Evolutionary conservation across 2,329 filamentous ascomycete species (phyloP).

Genomic region (Zalaria obscura): DNA sequence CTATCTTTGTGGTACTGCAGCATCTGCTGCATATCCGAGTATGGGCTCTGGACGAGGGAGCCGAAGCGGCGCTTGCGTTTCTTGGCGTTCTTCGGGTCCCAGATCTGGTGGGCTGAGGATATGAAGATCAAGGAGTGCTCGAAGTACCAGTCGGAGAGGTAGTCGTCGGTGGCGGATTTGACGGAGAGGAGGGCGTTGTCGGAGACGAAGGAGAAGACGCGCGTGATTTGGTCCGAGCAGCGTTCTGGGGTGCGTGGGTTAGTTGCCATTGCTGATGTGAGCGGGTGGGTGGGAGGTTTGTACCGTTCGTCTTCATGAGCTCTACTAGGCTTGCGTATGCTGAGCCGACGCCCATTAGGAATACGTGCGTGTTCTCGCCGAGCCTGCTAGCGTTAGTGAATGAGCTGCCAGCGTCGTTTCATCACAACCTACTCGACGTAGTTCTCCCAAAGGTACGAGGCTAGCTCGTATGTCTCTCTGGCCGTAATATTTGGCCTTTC

Average conservation of each 20-base stretch:
- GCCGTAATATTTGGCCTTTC: conserved; percentile 27
- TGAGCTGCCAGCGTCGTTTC: not conserved
- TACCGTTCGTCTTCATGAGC: conserved; percentile 53
- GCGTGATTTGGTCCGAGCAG: conserved; percentile 53
- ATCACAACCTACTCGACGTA: conserved; percentile 55
- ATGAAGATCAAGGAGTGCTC: conserved; percentile 70
- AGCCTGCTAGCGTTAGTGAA: conserved; percentile 29
- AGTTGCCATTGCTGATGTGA: not conserved
- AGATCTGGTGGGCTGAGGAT: conserved; percentile 59
- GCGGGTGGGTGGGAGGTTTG: conserved; percentile 1
- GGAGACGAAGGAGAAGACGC: conserved; percentile 69
- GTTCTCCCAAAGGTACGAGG: conserved; percentile 91
- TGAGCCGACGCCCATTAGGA: conserved; percentile 80
- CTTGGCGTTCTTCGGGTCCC: conserved; percentile 45
- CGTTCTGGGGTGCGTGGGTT: conserved; percentile 22
- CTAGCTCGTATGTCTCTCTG: conserved; percentile 49
- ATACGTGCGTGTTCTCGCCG: conserved; percentile 54
- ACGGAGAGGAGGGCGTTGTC: conserved; percentile 62
- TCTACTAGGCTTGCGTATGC: conserved; percentile 74
- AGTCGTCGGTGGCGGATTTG: conserved; percentile 49
- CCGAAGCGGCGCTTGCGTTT: conserved; percentile 46
- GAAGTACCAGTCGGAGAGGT: conserved; percentile 74
- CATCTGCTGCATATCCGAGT: conserved; percentile 40
- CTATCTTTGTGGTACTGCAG: conserved; percentile 36
- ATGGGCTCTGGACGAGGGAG: conserved; percentile 31